phyloP scores from a whole-genome alignment of 176 grass and related monocot genomes.

The Oryza nivara region DNA sequence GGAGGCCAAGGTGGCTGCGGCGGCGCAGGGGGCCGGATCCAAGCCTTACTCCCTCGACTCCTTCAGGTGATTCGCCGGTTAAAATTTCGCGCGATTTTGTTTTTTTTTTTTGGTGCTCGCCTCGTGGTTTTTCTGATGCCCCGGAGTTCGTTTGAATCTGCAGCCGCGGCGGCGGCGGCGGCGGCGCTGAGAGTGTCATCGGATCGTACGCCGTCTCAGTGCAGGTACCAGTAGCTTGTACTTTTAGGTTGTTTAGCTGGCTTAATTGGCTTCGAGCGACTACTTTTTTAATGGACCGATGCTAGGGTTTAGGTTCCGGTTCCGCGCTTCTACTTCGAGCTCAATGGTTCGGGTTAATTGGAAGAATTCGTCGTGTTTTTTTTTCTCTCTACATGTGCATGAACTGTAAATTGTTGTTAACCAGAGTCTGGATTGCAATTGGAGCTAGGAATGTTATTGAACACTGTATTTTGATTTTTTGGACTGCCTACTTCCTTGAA shows the following conservation, averaged over 20 bases:
- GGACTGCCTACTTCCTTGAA: neutral
- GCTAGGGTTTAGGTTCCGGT: conserved; percentile 36
- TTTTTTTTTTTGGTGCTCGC: neutral
- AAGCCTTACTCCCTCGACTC: conserved; percentile 72
- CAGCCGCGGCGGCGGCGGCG: conserved; percentile 63
- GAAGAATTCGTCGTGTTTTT: neutral
- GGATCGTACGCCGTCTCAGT: conserved; percentile 89
- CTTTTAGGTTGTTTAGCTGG: neutral
- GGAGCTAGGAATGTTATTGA: neutral
- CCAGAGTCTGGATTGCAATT: neutral
- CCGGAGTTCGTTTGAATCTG: conserved; percentile 39
- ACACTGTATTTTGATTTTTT: neutral
- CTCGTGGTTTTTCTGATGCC: conserved; percentile 38
- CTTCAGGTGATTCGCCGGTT: conserved; percentile 43
- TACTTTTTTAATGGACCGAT: neutral
- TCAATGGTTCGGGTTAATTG: conserved; percentile 1
- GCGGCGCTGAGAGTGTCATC: conserved; percentile 71
- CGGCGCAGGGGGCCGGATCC: conserved; percentile 49
- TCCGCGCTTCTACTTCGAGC: conserved; percentile 18
- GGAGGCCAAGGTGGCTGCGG: conserved; percentile 60
- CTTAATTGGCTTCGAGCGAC: neutral
- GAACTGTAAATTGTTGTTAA: neutral
- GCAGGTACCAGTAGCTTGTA: conserved; percentile 51
- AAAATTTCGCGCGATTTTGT: neutral
- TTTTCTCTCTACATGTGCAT: neutral